These are phyloP conservation scores for Ceratocystis albifundus DNA, from an alignment of 2,329 filamentous ascomycete genomes.

Conservation along the genomic window DNA sequence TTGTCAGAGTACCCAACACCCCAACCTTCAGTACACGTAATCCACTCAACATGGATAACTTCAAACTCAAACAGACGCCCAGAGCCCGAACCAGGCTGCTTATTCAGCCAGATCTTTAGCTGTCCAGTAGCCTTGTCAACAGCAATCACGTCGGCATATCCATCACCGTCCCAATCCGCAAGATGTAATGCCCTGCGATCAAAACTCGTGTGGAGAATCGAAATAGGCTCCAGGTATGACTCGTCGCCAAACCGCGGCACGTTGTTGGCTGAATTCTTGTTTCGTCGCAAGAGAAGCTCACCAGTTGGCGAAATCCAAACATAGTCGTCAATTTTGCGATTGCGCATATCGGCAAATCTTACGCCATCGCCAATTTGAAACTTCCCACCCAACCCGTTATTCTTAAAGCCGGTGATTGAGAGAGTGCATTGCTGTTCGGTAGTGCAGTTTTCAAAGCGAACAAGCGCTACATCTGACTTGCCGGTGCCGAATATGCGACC, in stretches of 20 bases:
- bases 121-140: constrained; percentile 21
- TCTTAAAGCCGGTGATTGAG: constrained; percentile 23
- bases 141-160: constrained; percentile 27
- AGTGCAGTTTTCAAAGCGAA: constrained; percentile 1
- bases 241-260: neutral
- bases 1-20: constrained; percentile 28
- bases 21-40: constrained; percentile 26
- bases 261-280: constrained; percentile 12
- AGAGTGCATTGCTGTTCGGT: constrained; percentile 16
- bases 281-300: constrained; percentile 18
- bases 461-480: neutral
- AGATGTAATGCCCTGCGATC: constrained; percentile 30
- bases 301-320: constrained; percentile 24
- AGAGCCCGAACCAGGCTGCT: constrained; percentile 16
- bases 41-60: constrained; percentile 10
- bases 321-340: constrained; percentile 24
- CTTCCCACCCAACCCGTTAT: constrained; percentile 24
- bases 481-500: constrained; percentile 24
- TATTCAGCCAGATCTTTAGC: constrained; percentile 22
- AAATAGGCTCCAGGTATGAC: neutral
- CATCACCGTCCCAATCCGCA: constrained; percentile 33
- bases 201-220: constrained; percentile 11
- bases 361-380: constrained; percentile 24
- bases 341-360: constrained; percentile 22
- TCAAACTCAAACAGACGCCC: constrained; percentile 20